A percentile compares a stretch with the other conserved stretches of the same genome.
Evolutionary conservation across 306 rosid genomes (phyloP).

Genomic region (Prinsepia uniflora): DNA sequence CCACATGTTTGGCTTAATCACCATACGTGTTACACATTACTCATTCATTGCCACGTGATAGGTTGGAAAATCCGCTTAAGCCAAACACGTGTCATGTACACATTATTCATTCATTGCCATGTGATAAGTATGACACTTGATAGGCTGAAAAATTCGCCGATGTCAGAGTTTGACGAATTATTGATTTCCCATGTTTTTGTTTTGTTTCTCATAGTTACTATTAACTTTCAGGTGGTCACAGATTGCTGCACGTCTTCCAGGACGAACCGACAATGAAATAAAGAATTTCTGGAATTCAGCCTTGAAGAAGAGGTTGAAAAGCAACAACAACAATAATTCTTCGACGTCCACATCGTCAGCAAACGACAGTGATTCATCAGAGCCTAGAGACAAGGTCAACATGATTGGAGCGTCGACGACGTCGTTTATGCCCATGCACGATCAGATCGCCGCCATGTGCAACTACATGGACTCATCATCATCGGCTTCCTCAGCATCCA

Average conservation of each 20-base stretch:
- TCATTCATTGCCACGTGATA: no score
- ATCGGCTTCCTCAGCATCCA: constrained; percentile 52
- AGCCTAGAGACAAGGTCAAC: constrained; percentile 29
- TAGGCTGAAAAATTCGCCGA: no score
- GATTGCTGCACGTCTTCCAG: constrained; percentile 91
- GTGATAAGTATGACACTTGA: no score
- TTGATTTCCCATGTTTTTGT: background rate
- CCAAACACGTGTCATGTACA: no score
- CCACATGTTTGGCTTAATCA: no score
- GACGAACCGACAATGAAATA: constrained; percentile 91
- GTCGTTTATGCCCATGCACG: constrained; percentile 33
- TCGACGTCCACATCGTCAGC: constrained; percentile 39
- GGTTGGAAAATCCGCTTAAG: no score
- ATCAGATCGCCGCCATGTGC: constrained; percentile 21
- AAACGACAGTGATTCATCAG: constrained; percentile 49
- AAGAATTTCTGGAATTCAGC: constrained; percentile 98
- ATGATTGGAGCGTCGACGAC: constrained; percentile 24
- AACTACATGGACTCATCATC: constrained; percentile 74
- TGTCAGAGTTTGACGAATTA: no score
- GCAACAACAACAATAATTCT: background rate
- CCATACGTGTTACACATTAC: no score
- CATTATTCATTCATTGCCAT: no score
- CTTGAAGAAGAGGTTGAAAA: constrained; percentile 62
- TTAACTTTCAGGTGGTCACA: constrained; percentile 75
- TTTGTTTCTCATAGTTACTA: background rate